Evolutionary conservation across 441 rosid species (phyloP).

Genomic region (Rhodomyrtus psidioides): DNA sequence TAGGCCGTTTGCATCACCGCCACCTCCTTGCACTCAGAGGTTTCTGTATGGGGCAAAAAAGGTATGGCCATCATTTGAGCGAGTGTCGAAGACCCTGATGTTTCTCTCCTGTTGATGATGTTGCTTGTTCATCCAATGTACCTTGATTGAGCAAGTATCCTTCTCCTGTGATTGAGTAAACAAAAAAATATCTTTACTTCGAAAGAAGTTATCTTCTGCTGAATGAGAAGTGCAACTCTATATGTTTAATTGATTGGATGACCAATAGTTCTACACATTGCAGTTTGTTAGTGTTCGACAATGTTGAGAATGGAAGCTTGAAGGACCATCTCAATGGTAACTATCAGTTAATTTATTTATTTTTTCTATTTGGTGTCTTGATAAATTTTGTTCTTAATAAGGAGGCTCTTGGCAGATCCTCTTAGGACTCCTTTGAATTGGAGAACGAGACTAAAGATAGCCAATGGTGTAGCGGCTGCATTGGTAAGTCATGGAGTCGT

Average conservation of each 20-base stretch:
- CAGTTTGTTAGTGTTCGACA: constrained; percentile 76
- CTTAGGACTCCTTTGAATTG: constrained; percentile 84
- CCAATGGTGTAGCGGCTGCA: constrained; percentile 83
- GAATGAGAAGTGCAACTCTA: not conserved
- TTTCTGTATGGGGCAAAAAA: constrained; percentile 57
- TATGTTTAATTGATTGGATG: not conserved
- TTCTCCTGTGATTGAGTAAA: not conserved
- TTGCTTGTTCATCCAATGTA: not conserved
- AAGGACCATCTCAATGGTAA: constrained; percentile 83
- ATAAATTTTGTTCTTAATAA: not conserved
- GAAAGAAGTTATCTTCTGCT: not conserved
- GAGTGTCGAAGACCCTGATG: not conserved
- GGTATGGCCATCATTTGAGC: constrained; percentile 21
- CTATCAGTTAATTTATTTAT: not conserved
- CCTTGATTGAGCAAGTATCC: not conserved
- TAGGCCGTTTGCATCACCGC: constrained; percentile 84
- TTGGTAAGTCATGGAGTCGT: constrained; percentile 43
- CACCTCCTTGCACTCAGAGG: constrained; percentile 82
- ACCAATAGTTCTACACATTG: not conserved
- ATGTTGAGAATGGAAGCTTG: constrained; percentile 78
- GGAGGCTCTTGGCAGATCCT: constrained; percentile 57
- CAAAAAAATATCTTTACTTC: not conserved
- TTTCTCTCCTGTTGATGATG: not conserved
- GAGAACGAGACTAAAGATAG: constrained; percentile 71
- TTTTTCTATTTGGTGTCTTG: not conserved